Base-by-base conservation (phyloP, 345 rosid genomes). In the Cardamine resedifolia region DNA sequence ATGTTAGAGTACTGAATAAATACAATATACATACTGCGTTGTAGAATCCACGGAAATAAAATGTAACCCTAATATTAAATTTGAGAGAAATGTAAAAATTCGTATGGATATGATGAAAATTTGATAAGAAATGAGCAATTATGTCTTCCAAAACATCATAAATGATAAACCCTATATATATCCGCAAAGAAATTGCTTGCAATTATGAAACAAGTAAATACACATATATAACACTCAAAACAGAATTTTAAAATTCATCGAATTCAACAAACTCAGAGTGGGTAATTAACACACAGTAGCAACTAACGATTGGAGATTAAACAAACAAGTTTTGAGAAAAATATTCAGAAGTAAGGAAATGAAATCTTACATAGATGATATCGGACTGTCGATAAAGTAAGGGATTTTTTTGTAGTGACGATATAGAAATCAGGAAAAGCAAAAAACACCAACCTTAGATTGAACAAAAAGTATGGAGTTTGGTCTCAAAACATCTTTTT, bases 301-400 rank as follows among this genome's bases (percentile, higher is more conserved):
- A 30, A 44, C 11, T 12, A 44, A 57, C 4, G 60, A 52, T 72
- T 38, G 27, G 20, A 53, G 5, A 14, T 55, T 51, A 10, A 23
- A 51, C 1, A n/a, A 65, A 50, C 16, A 33, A 64, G 61, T 33
- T 57, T 33, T 33, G 10, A 12, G 21, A 6, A 31, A 9, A n/a
- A 12, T 20, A 36, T 15, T 20, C 21, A 31, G 16, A 44, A 21
- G 45, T 16, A 14, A 55, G 6, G n/a, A n/a, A 39, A 58, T 38
- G 24, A 28, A 70, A 70, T 36, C 67, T 70, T 59, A 71, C 75
- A 70, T 9, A 12, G 38, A 57, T 15, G 10, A 7, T n/a, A 34
- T 10, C 39, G 47, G 48, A 53, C 44, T 23, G 18, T 31, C 21
- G 71, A 12, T 39, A 39, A 26, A 53, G 20, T 41, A 41, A 68